Evolutionary conservation across 768 basidiomycete species (phyloP), one percentile per base, ranked within the genome.

Genomic region (Pulveroboletus sp.): DNA sequence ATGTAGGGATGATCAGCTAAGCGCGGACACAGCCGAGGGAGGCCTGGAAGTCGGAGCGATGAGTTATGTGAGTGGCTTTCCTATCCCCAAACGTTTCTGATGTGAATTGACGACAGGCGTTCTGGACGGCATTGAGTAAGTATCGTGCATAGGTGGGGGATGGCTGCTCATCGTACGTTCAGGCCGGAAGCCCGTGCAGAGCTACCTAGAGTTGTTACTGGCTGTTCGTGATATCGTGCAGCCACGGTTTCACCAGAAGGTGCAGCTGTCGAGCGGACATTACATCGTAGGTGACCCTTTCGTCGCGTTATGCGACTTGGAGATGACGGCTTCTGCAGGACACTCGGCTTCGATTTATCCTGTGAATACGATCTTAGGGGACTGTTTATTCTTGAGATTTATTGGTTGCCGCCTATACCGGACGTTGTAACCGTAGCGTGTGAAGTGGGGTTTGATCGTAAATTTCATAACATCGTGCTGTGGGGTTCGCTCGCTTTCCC

Each of bases 1-100:
- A 19, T 87, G 86, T 59, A 73, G 79, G 45, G 88, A 89, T 62
- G 75, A 75, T 29, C 79, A 87, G 64, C 87, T 79, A 1, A 89
- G 86, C 60, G 82, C 84, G 0, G 87, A 89, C 60, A 85, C 85
- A 1, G 78, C 79, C 43, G 71, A 77, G 23, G 74, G 73, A 20
- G 84, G 83, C 19, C 71, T 78, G 5, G 83, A 86, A 0, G 82
- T 85, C 7, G 88, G 88, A 3, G 88, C 87, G 4, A 89, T 89
- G 83, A 87, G 85, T 64, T 76, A 85, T 67, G 86, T 87, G 61
- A 42, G 85, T 70, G 7, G n/a, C 6, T 30, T 14, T 35, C 20
- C 2, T 20, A 8, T 29, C 4, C 9, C 6, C 10, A 31, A n/a
- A 5, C 27, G 1, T 14, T 5, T 20, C 44, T 59, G 10, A 65